Evolutionary conservation across 1,284 basidiomycete genomes (phyloP), one percentile per base, ranked within the genome.

Genomic region (Sphaerobolus stellatus): DNA sequence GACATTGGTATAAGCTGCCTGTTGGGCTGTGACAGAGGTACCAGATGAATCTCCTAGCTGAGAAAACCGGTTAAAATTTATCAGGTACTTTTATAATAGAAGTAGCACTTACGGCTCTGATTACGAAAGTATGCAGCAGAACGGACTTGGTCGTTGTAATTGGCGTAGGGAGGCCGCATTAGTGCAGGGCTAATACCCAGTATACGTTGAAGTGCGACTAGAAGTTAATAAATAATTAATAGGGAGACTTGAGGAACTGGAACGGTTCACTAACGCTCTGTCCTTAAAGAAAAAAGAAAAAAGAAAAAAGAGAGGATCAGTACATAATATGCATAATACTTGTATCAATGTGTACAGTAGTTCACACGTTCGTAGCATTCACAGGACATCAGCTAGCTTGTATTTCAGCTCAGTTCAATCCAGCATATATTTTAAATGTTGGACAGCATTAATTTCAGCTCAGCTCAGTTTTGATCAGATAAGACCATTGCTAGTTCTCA

Each of bases 121-220:
- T 57, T 57, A n/a, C 73, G 62, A 28, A 68, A 54, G 27, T 56
- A 57, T n/a, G 79, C 71, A 16, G 73, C 75, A 41, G 71, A 58
- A 24, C 74, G 66, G 8, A 77, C 76, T 7, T 66, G 68, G 59
- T 76, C 69, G 65, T 80, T 78, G 66, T 75, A 75, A 40, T 41
- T 57, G 5, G 71, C 72, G 60, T 70, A 74, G 9, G 72, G 72
- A 6, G 60, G 61, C 13, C 60, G 56, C 50, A 62, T 57, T 31
- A 59, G 41, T 22, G 61, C 57, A 4, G 61, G 62, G 6, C 36
- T 54, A 30, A 59, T 48, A 18, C 60, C 61, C 18, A 61, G 8
- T 11, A 64, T 61, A 18, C 57, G 52, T 34, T 53, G 38, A 16
- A 59, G 40, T 4, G 61, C 60, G 6, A 56, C 55, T 46, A 40